These are phyloP conservation scores for Anthostomella pinea DNA, from an alignment of 2,329 filamentous ascomycete species.

Conservation along the genomic window DNA sequence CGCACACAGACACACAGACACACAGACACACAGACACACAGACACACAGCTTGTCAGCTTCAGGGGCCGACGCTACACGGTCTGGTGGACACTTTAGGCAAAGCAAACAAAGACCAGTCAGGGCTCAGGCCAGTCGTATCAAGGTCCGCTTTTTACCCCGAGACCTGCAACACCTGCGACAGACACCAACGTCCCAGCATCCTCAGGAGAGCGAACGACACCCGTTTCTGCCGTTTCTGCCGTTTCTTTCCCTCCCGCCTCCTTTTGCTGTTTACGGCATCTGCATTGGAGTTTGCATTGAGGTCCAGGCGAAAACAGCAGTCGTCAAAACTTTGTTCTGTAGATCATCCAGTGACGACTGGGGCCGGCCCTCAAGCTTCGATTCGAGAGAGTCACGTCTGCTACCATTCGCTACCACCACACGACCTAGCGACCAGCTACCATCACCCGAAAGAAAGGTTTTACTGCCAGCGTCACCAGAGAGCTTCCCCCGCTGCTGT, in stretches of 20 bases:
- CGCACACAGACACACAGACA: neutral
- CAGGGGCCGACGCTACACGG: slow-evolving; percentile 13
- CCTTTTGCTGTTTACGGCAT: slow-evolving; percentile 13
- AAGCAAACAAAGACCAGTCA: slow-evolving; percentile 15
- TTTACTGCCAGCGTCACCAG: no score
- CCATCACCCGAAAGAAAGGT: no score
- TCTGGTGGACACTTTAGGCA: slow-evolving; percentile 17
- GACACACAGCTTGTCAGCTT: slow-evolving; percentile 1
- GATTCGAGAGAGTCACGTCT: slow-evolving; percentile 12
- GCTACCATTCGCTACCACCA: slow-evolving; percentile 8
- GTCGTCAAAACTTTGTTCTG: slow-evolving; percentile 32
- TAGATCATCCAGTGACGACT: slow-evolving; percentile 35
- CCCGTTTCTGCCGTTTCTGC: slow-evolving; percentile 31
- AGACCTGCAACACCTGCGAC: slow-evolving; percentile 43
- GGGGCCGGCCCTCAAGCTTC: slow-evolving; percentile 34
- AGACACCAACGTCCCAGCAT: no score
- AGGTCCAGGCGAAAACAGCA: slow-evolving; percentile 25
- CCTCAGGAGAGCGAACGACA: slow-evolving; percentile 33
- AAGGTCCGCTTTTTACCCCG: slow-evolving; percentile 22
- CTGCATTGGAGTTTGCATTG: slow-evolving; percentile 6
- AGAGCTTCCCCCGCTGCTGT: no score
- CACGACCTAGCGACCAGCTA: no score
- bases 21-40: slow-evolving; percentile 5
- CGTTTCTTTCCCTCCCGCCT: no score
- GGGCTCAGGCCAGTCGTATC: slow-evolving; percentile 17